Conservation (phyloP, 192 early-diverging fungal species). For the Funneliformis mosseae region DNA sequence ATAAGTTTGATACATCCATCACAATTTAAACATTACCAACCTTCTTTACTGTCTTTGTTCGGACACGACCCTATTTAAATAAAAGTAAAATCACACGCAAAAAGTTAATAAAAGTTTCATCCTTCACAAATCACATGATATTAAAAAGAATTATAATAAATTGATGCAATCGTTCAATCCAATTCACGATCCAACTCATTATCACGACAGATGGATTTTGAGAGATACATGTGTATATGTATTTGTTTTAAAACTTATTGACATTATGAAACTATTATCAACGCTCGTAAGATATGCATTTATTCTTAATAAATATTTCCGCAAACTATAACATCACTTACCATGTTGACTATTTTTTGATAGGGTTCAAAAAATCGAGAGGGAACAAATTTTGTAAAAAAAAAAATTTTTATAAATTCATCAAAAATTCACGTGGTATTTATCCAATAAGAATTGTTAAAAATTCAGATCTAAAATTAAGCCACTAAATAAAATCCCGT, state of each 20-base stretch:
- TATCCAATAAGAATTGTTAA: background rate
- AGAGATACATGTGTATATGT: too few species aligned
- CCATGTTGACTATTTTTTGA: background rate
- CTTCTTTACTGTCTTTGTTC: conserved; percentile 99
- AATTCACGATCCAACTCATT: too few species aligned
- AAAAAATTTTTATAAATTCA: background rate
- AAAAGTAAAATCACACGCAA: background rate
- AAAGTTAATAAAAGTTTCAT: too few species aligned
- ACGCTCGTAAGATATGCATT: too few species aligned
- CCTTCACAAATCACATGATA: background rate
- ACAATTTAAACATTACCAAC: background rate
- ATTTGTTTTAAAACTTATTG: too few species aligned
- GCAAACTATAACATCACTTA: background rate
- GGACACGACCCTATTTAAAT: conserved; percentile 82
- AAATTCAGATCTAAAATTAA: too few species aligned
- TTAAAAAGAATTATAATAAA: background rate
- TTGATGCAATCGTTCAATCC: too few species aligned
- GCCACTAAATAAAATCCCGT: too few species aligned
- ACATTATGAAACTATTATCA: too few species aligned
- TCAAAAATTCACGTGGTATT: background rate
- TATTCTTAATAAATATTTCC: background rate
- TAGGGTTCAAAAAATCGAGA: background rate
- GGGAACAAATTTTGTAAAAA: background rate
- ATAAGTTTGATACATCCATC: background rate
- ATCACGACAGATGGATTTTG: too few species aligned